Percentiles rank a stretch among this genome's conserved stretches.
Evolutionary conservation across 2,329 filamentous ascomycete genomes (phyloP).

Genomic region (Colletotrichum viniferum): DNA sequence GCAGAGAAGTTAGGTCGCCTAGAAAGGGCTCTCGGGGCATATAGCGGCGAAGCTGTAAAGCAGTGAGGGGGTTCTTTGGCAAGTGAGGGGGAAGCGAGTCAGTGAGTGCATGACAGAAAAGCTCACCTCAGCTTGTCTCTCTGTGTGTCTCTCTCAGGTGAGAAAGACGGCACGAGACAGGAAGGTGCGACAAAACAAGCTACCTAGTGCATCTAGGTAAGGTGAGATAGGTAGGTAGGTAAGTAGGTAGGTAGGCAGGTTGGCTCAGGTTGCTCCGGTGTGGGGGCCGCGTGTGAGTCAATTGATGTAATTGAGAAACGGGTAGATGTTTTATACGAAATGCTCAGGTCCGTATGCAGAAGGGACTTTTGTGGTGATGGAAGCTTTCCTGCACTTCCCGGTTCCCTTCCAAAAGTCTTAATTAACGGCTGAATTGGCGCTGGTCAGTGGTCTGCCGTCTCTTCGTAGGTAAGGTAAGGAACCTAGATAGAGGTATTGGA

Average conservation of each 20-base stretch:
- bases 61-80: background rate
- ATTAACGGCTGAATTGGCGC: conserved; percentile 14
- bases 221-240: background rate
- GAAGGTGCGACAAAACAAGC: background rate
- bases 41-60: background rate
- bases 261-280: background rate
- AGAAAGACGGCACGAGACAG: background rate
- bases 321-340: background rate
- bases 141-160: background rate
- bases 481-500: background rate
- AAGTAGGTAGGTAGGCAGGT: too few relatives aligned
- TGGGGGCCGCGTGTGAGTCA: background rate
- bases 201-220: background rate
- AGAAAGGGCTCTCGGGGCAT: background rate
- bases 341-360: background rate
- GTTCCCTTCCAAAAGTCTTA: background rate
- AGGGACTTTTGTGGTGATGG: background rate
- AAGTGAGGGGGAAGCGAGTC: background rate
- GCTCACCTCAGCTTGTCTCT: conserved; percentile 10
- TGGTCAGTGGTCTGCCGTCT: background rate
- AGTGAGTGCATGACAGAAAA: background rate
- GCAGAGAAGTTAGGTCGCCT: background rate
- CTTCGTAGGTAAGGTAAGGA: background rate
- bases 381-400: background rate
- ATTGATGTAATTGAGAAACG: background rate